A percentile compares a stretch with the other conserved stretches of the same genome.
Evolutionary conservation across 169 alveolate species (phyloP).

Genomic region (Cryptosporidium ryanae): DNA sequence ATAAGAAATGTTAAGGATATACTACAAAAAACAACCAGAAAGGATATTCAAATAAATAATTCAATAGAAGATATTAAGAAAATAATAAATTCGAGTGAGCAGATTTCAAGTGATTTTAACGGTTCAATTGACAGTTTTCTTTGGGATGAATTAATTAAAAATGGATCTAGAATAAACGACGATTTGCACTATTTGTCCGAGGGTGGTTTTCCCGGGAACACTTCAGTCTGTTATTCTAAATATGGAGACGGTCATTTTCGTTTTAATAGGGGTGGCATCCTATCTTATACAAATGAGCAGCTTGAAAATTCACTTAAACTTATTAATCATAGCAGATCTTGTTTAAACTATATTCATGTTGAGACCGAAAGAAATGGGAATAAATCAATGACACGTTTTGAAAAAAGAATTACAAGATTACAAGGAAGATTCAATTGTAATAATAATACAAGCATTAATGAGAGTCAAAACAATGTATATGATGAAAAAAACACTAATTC

Average conservation of each 20-base stretch:
- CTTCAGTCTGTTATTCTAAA: slow-evolving; percentile 12
- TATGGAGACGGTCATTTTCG: slow-evolving; percentile 58
- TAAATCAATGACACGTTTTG: background rate
- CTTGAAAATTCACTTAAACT: background rate
- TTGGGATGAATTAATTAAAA: slow-evolving; percentile 20
- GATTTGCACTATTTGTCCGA: slow-evolving; percentile 53
- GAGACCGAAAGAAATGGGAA: slow-evolving; percentile 30
- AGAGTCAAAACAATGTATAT: background rate
- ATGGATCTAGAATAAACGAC: slow-evolving; percentile 51
- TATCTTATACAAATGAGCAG: background rate
- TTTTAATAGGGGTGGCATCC: background rate
- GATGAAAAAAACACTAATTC: background rate
- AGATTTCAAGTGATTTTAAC: background rate
- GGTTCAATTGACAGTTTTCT: background rate
- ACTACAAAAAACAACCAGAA: slow-evolving; percentile 41
- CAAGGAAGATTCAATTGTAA: slow-evolving; percentile 18
- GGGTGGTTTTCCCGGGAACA: slow-evolving; percentile 62
- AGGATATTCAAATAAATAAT: slow-evolving; percentile 1
- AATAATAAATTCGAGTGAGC: slow-evolving; percentile 13
- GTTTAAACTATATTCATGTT: slow-evolving; percentile 15
- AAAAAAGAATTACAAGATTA: slow-evolving; percentile 36
- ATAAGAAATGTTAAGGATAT: slow-evolving; percentile 46
- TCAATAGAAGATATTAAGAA: slow-evolving; percentile 32
- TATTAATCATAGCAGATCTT: slow-evolving; percentile 29
- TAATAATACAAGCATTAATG: background rate